Conservation (phyloP, 169 alveolate genomes). For the Cryptosporidium ubiquitum region DNA sequence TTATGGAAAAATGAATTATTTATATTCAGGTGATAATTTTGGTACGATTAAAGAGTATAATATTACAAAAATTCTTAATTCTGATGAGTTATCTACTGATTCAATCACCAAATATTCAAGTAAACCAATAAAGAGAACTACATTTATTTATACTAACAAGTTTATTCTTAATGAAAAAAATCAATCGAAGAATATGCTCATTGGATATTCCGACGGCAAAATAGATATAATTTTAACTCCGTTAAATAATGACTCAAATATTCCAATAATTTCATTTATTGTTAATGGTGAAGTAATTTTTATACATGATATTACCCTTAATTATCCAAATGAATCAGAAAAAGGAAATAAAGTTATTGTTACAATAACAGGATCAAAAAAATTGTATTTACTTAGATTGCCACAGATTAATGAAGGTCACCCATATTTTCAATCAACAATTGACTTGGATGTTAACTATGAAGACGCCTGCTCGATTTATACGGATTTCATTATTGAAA, state of each 20-base stretch:
- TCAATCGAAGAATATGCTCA: neutral
- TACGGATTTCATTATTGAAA: constrained; percentile 2
- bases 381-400: constrained; percentile 18
- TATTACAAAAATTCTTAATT: neutral
- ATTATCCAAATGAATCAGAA: constrained; percentile 26
- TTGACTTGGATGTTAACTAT: neutral
- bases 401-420: neutral
- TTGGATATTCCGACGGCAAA: constrained; percentile 49
- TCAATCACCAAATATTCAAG: neutral
- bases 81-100: neutral
- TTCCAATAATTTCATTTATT: constrained; percentile 10
- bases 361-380: neutral
- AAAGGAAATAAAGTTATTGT: constrained; percentile 17
- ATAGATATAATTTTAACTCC: constrained; percentile 6
- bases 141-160: neutral
- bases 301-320: constrained; percentile 22
- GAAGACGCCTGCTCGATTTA: neutral
- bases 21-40: constrained; percentile 53
- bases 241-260: neutral
- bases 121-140: neutral
- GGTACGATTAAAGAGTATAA: constrained; percentile 44
- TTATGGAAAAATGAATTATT: constrained; percentile 20
- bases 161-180: neutral
- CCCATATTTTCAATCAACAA: neutral
- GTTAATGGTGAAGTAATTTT: constrained; percentile 41